A percentile compares a stretch with the other conserved stretches of the same genome.
These are phyloP conservation scores for Debaryomyces fabryi DNA, from an alignment of 1,139 yeast species.

Conservation along the genomic window DNA sequence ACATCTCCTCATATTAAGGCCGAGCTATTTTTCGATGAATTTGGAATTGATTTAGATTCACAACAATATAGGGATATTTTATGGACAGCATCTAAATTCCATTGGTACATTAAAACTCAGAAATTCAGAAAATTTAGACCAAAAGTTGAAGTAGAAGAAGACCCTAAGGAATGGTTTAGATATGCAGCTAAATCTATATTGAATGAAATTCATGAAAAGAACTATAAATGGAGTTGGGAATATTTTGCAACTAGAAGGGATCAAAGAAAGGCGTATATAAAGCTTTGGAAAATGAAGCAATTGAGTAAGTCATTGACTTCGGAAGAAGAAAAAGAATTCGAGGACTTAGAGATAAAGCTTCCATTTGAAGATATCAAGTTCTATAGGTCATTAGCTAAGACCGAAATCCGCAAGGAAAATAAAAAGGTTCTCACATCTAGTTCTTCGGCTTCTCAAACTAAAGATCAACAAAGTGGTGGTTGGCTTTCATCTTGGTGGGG, in stretches of 20 bases:
- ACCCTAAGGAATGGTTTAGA: slow-evolving; percentile 79
- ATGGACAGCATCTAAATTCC: slow-evolving; percentile 80
- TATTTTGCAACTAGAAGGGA: slow-evolving; percentile 71
- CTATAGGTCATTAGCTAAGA: slow-evolving; percentile 78
- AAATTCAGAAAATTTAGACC: slow-evolving; percentile 79
- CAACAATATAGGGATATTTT: slow-evolving; percentile 82
- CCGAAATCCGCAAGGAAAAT: slow-evolving; percentile 62
- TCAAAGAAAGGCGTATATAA: slow-evolving; percentile 69
- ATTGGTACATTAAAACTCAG: slow-evolving; percentile 75
- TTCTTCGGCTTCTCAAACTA: neutral
- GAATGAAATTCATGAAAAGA: slow-evolving; percentile 78
- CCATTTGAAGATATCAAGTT: slow-evolving; percentile 80
- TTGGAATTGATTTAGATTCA: slow-evolving; percentile 81
- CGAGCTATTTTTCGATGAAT: slow-evolving; percentile 81
- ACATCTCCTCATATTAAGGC: slow-evolving; percentile 72
- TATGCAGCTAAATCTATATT: slow-evolving; percentile 76
- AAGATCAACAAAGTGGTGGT: slow-evolving; percentile 28
- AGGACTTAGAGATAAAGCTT: slow-evolving; percentile 59
- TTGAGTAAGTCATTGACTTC: slow-evolving; percentile 32
- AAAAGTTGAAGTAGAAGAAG: slow-evolving; percentile 54
- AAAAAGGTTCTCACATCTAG: neutral
- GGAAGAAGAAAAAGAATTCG: slow-evolving; percentile 44
- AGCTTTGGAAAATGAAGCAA: slow-evolving; percentile 62
- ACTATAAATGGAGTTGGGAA: slow-evolving; percentile 89
- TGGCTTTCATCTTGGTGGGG: slow-evolving; percentile 71